These are phyloP conservation scores for Monilinia aucupariae DNA, from an alignment of 2,329 filamentous ascomycete species.

Conservation along the genomic window DNA sequence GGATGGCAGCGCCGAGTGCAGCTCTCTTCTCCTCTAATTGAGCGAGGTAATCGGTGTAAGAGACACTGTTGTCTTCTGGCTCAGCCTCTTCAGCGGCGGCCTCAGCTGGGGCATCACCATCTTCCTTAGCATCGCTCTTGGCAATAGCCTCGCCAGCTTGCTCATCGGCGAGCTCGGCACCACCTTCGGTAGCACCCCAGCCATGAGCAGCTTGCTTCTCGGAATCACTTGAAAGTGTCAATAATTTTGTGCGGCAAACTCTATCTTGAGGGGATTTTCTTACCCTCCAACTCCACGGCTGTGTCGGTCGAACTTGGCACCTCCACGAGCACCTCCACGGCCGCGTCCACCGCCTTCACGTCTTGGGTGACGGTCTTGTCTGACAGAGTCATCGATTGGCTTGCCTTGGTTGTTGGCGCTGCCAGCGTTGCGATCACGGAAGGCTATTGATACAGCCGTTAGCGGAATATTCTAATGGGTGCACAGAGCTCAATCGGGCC, in stretches of 20 bases:
- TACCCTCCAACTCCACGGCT: conserved; percentile 34
- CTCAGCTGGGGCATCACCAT: conserved; percentile 39
- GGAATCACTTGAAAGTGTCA: conserved; percentile 52
- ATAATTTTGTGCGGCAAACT: not conserved
- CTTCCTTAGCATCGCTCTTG: conserved; percentile 74
- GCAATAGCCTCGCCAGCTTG: conserved; percentile 86
- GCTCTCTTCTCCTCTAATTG: conserved; percentile 72
- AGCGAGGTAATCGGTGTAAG: conserved; percentile 82
- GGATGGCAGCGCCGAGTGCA: conserved; percentile 56
- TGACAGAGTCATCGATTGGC: conserved; percentile 63
- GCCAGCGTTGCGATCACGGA: conserved; percentile 82
- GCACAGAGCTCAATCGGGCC: not conserved
- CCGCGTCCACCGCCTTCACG: conserved; percentile 60
- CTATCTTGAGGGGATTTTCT: conserved; percentile 16
- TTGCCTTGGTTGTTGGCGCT: conserved; percentile 76
- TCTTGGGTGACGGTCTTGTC: conserved; percentile 47
- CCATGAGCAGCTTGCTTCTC: conserved; percentile 84
- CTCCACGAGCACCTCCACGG: conserved; percentile 33
- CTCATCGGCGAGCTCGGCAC: conserved; percentile 85
- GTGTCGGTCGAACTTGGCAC: conserved; percentile 37
- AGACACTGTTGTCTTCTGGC: conserved; percentile 74
- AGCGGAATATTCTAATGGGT: conserved; percentile 10
- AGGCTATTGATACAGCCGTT: conserved; percentile 52
- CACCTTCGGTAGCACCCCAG: conserved; percentile 80
- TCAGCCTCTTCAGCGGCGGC: conserved; percentile 42